Evolutionary conservation across 202 grass and related monocot genomes (phyloP).

Genomic region (Carex arenaria): DNA sequence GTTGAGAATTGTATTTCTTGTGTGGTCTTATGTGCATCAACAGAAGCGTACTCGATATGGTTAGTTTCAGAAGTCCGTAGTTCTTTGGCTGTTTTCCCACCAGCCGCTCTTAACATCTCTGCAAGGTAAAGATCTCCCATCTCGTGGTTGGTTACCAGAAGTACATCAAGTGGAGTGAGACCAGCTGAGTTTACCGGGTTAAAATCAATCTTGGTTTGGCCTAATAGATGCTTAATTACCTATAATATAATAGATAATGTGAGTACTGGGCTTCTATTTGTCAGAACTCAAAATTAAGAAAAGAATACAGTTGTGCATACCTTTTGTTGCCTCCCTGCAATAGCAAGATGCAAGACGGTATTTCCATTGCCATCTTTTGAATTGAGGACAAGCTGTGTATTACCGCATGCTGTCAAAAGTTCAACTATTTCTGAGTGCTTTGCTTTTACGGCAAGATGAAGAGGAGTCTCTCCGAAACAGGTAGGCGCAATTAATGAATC

Average conservation of each 20-base stretch:
- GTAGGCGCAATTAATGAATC: not conserved
- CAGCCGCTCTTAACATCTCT: too few relatives aligned
- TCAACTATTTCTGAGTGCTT: not conserved
- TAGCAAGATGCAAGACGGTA: not conserved
- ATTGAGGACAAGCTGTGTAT: not conserved
- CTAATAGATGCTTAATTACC: conserved; percentile 11
- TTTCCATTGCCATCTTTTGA: conserved; percentile 4
- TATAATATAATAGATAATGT: not conserved
- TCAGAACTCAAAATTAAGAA: not conserved
- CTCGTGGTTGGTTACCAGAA: not conserved
- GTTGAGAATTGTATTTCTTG: too few relatives aligned
- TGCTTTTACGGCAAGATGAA: not conserved
- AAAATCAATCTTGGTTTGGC: not conserved
- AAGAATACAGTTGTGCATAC: not conserved
- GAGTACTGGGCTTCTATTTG: not conserved
- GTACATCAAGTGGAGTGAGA: not conserved
- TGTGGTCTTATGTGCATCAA: too few relatives aligned
- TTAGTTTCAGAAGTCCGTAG: too few relatives aligned
- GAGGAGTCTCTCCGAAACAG: not conserved
- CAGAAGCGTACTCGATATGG: too few relatives aligned
- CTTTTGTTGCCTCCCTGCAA: not conserved
- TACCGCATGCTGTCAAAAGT: not conserved
- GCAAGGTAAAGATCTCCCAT: too few relatives aligned
- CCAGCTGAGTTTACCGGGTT: not conserved
- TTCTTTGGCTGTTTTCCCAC: too few relatives aligned